Conservation (phyloP, 2,329 filamentous ascomycete genomes). For the Leptographium galeiforme region DNA sequence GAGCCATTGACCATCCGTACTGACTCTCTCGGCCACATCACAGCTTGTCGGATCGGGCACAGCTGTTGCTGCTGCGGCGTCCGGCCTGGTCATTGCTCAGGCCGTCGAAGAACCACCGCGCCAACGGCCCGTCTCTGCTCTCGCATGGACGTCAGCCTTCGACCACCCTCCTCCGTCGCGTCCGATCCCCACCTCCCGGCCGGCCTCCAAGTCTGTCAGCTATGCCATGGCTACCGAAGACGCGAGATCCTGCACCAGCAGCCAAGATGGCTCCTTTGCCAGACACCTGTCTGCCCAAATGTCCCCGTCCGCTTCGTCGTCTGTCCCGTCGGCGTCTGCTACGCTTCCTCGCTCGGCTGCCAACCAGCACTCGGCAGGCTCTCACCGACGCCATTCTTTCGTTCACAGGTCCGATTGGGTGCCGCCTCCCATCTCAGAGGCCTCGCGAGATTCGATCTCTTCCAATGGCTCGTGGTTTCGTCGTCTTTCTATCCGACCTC, state of each 20-base stretch:
- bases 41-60: slow-evolving; percentile 50
- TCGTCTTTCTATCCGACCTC: slow-evolving; percentile 52
- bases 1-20: background rate
- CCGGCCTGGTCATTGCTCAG: slow-evolving; percentile 46
- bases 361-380: slow-evolving; percentile 24
- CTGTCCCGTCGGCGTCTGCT: slow-evolving; percentile 16
- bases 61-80: slow-evolving; percentile 46
- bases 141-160: background rate
- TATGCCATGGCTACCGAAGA: slow-evolving; percentile 18
- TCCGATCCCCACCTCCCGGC: slow-evolving; percentile 24
- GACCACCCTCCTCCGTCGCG: background rate
- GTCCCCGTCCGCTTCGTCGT: slow-evolving; percentile 9
- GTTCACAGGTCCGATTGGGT: slow-evolving; percentile 24
- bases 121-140: slow-evolving; percentile 12
- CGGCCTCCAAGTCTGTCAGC: slow-evolving; percentile 27
- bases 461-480: slow-evolving; percentile 60
- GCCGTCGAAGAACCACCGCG: slow-evolving; percentile 26
- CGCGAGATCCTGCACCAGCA: background rate
- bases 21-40: background rate
- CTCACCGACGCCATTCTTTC: slow-evolving; percentile 29
- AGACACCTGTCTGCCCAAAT: slow-evolving; percentile 14
- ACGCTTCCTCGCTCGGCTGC: slow-evolving; percentile 17
- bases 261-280: slow-evolving; percentile 7
- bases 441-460: slow-evolving; percentile 41
- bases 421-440: slow-evolving; percentile 26